A percentile compares a stretch with the other conserved stretches of the same genome.
Evolutionary conservation across 257 asterid species (phyloP).

Genomic region (Linaria vulgaris): DNA sequence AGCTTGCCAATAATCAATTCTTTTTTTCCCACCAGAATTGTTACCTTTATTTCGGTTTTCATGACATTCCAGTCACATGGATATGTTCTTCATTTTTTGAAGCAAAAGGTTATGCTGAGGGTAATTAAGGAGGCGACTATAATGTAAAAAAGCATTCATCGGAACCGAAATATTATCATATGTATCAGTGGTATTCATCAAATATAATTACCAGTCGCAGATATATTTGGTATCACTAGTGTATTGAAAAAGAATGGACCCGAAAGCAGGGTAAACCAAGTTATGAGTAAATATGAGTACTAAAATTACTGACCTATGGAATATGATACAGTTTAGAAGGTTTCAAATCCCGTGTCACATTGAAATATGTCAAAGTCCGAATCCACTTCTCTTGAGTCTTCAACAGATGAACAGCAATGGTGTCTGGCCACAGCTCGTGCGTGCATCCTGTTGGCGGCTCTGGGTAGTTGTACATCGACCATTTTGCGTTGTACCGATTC

Average conservation of each 20-base stretch:
- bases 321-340: constrained; percentile 81
- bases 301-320: constrained; percentile 27
- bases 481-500: constrained; percentile 82
- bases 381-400: constrained; percentile 93
- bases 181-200: too few relatives aligned
- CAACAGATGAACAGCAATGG: constrained; percentile 75
- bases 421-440: constrained; percentile 88
- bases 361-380: constrained; percentile 67
- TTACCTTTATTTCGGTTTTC: too few relatives aligned
- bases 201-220: too few relatives aligned
- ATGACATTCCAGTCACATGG: too few relatives aligned
- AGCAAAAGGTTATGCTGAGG: too few relatives aligned
- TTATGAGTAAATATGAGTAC: background rate
- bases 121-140: too few relatives aligned
- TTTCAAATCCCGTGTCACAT: constrained; percentile 63
- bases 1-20: constrained; percentile 32
- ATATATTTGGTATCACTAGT: too few relatives aligned
- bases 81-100: too few relatives aligned
- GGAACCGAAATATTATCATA: too few relatives aligned
- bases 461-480: constrained; percentile 90
- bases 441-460: constrained; percentile 77
- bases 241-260: constrained; percentile 2
- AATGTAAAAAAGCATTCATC: too few relatives aligned
- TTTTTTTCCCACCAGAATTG: constrained; percentile 8
- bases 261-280: background rate